Evolutionary conservation across 441 rosid species (phyloP), one percentile per base, ranked within the genome.

Genomic region (Aquilaria agallochum): DNA sequence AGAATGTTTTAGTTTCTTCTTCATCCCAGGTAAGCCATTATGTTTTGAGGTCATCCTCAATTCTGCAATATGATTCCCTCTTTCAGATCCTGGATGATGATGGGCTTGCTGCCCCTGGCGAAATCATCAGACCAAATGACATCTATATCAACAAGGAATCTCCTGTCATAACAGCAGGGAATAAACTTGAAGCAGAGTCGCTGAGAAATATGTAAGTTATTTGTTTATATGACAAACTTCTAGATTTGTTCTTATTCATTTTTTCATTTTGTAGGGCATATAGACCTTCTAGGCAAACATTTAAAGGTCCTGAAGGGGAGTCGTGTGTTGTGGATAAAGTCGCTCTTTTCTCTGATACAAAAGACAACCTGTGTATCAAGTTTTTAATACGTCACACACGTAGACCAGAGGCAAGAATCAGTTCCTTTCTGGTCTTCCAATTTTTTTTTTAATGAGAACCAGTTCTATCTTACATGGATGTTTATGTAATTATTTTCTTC

Each of bases 71-170:
- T 55, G 44, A 56, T 13, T 52, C 62, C 53, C 58, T 69, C 46
- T 56, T 73, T 27, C 60, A 95, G 99, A 77, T 83, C 64, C 72
- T 91, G 74, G 99, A 91, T 72, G 73, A 83, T 64, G 99, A 94
- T 67, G 99, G 98, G 63, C 63, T 94, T 33, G 97, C 94, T 70
- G 56, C 96, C 58, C 99, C 97, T 31, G 99, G 97, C 50, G 94
- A 94, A 83, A 84, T 86, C 65, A 89, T 94, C 62, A 80, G 87
- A 68, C 73, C 81, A 9, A 73, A 73, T 64, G 96, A 91, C 73
- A 56, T 86, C 53, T 83, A 81, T 57, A 59, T 91, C 72, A 83
- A 89, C 63, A 89, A 89, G 77, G 80, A 87, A 75, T 56, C 81
- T 57, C 92, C 97, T 30, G 14, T 80, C 9, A 72, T 67, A 42